Conservation (phyloP, 2,329 filamentous ascomycete genomes). For the Gremmenia infestans region DNA sequence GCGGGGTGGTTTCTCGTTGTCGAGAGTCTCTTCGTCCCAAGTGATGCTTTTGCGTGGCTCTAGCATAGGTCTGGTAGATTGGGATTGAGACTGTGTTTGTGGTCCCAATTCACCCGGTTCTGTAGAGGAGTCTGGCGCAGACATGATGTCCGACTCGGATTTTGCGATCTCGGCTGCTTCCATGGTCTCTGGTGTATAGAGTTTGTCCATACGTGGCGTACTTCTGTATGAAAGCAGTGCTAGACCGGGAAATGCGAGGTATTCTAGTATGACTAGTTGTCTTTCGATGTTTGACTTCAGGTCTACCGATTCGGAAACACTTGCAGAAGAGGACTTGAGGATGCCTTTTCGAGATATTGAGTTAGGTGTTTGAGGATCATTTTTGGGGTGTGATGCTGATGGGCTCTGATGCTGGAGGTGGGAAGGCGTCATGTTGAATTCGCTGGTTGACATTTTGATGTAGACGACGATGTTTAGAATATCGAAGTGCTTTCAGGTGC, state of each 20-base stretch:
- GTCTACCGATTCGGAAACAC: neutral
- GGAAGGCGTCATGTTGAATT: no score
- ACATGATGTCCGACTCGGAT: no score
- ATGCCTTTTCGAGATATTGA: neutral
- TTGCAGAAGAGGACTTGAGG: neutral
- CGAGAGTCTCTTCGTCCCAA: neutral
- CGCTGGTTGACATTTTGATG: no score
- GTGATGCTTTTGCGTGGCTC: neutral
- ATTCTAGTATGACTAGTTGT: neutral
- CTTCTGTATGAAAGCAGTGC: neutral
- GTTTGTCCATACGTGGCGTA: no score
- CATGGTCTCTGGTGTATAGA: no score
- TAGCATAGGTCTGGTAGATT: neutral
- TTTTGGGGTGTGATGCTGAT: no score
- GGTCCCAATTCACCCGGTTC: neutral
- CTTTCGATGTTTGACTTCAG: neutral
- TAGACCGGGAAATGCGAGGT: neutral
- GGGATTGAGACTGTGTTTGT: neutral
- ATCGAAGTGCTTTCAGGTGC: no score
- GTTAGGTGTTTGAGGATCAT: neutral
- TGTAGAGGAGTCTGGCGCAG: neutral
- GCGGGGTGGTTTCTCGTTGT: neutral
- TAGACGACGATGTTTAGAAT: no score
- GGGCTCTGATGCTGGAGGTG: no score
- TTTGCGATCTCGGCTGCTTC: no score